phyloP scores from a whole-genome alignment of 371 early-diverging fungal genomes.

The Actinomucor elegans region DNA sequence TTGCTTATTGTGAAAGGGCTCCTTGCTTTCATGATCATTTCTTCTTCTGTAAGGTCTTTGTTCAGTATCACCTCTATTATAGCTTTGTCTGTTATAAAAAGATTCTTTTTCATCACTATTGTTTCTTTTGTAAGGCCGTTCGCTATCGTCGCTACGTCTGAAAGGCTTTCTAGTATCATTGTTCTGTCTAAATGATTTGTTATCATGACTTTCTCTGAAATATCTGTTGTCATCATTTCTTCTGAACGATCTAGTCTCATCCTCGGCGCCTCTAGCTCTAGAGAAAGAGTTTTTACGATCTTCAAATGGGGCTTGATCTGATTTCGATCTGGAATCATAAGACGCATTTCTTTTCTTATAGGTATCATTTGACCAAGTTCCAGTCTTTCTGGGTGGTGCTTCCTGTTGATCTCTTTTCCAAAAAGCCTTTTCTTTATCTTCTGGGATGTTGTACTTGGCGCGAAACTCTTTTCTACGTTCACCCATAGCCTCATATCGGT shows the following conservation, averaged over 20 bases:
- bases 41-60: background rate
- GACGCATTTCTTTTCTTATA: background rate
- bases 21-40: too few relatives aligned
- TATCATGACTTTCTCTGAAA: background rate
- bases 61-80: too few relatives aligned
- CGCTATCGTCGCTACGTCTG: background rate
- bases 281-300: background rate
- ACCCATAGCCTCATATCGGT: conserved; percentile 40
- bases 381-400: background rate
- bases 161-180: background rate
- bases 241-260: background rate
- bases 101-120: background rate
- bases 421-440: background rate
- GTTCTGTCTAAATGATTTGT: background rate
- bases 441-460: conserved; percentile 1
- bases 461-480: conserved; percentile 22
- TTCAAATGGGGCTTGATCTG: background rate
- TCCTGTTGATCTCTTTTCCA: background rate
- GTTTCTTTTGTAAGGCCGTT: background rate
- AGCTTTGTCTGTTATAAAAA: too few relatives aligned
- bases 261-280: background rate
- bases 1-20: too few relatives aligned
- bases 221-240: background rate
- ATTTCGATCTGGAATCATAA: background rate
- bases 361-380: conserved; percentile 3